Evolutionary conservation across 495 filamentous ascomycete species (phyloP), one percentile per base, ranked within the genome.

Genomic region (Cercophora newfieldiana): DNA sequence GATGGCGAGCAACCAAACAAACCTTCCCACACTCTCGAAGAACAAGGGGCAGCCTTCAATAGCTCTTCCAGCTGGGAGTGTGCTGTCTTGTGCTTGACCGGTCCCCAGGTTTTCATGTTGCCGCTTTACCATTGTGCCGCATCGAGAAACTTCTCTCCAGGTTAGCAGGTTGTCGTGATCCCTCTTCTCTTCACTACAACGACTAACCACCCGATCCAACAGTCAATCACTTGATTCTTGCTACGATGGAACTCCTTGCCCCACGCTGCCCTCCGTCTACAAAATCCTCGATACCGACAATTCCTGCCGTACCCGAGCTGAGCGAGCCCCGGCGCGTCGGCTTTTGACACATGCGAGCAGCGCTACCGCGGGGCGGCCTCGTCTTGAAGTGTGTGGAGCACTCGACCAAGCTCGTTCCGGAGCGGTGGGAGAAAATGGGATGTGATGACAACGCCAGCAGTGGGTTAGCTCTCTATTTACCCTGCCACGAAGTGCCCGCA

Each of bases 251-350:
- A n/a, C 51, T 25, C 24, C 22, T 57, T 57, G 54, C 24, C 26
- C 54, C 54, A 25, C 18, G 24, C 18, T 57, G 54, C 26, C 24
- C 54, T 57, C 54, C 25, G 30, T 33, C 30, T 33, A 54, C 51
- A 54, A 54, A 54, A 54, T 54, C 54, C 22, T 57, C 22, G 2
- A 57, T 24, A n/a, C 54, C 54, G 54, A 57, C 54, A 57, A 57
- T 57, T 25, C 54, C 54, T 29, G 18, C 48, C 18, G 21, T 51
- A 51, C 6, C 48, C 48, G 48, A 51, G 48, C 48, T 51, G 48
- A 51, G 48, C 48, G 48, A 51, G 48, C 48, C 48, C 48, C 48
- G 48, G 48, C 48, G 48, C 48, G 48, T 51, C 48, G 48, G 48
- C 48, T n/a, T 51, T 51, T 51, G 48, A 51, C 48, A 51, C 48